Percentiles rank a stretch among this genome's conserved stretches.
These are phyloP conservation scores for Trichoderma sp. DNA, from an alignment of 2,329 filamentous ascomycete species.

Conservation along the genomic window DNA sequence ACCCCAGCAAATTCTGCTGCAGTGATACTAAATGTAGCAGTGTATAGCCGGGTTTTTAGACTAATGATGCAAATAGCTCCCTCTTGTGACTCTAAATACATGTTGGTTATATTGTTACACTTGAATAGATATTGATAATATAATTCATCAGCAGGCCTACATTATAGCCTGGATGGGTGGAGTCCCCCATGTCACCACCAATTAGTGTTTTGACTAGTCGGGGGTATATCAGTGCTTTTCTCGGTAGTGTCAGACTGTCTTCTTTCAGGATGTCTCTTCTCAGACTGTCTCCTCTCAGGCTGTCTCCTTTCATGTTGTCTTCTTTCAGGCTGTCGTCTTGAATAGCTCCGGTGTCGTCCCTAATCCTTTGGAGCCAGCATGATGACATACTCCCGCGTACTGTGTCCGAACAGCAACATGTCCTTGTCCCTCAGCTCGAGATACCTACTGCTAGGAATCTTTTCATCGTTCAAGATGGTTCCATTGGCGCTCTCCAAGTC, in stretches of 20 bases:
- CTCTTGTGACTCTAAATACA: background rate
- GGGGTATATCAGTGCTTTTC: background rate
- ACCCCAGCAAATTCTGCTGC: background rate
- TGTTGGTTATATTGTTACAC: background rate
- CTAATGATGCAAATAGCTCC: background rate
- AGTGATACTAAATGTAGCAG: background rate
- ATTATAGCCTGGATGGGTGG: background rate
- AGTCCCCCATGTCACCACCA: background rate
- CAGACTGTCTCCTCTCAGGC: background rate
- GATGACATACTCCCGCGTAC: conserved; percentile 90
- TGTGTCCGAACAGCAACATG: conserved; percentile 83
- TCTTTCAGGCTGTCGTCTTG: background rate
- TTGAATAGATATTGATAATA: background rate
- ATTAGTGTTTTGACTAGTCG: background rate
- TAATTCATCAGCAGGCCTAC: background rate
- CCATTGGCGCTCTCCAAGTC: conserved; percentile 94
- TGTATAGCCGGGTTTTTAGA: background rate
- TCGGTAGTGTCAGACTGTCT: background rate
- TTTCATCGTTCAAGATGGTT: conserved; percentile 76
- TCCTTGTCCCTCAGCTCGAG: conserved; percentile 87
- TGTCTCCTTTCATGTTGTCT: too few species aligned
- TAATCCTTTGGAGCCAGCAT: conserved; percentile 67
- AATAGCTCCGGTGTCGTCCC: conserved; percentile 17
- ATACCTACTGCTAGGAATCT: conserved; percentile 74
- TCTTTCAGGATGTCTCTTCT: too few species aligned